phyloP scores from a whole-genome alignment of 148 eudicot genomes.

The Chenopodium berlandieri region DNA sequence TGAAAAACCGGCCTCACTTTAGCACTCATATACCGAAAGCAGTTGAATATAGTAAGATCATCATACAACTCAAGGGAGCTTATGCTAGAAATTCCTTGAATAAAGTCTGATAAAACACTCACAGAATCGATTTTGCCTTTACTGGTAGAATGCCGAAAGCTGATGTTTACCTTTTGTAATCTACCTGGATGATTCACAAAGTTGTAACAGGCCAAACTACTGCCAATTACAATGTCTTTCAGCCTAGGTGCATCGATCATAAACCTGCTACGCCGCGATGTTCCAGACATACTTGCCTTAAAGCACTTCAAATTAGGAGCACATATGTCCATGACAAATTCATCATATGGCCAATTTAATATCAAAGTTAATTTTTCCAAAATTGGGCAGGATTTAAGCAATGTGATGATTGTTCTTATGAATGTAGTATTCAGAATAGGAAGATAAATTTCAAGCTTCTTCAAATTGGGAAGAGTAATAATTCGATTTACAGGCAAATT shows the following conservation, averaged over 20 bases:
- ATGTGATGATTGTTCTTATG: background rate
- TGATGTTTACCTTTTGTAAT: background rate
- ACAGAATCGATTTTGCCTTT: background rate
- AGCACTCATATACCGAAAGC: background rate
- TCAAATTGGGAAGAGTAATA: background rate
- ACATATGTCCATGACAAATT: background rate
- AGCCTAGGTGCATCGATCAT: slow-evolving; percentile 1
- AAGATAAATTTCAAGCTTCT: background rate
- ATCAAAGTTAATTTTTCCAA: background rate
- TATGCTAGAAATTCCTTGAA: background rate
- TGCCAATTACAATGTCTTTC: background rate
- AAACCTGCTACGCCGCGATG: background rate
- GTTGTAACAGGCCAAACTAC: background rate
- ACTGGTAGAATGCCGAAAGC: background rate
- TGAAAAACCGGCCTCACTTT: background rate
- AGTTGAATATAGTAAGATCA: background rate
- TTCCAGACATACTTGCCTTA: background rate
- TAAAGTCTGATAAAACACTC: background rate
- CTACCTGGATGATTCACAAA: background rate
- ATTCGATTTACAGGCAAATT: background rate
- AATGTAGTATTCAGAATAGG: background rate
- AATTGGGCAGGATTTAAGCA: background rate
- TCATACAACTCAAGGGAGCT: background rate
- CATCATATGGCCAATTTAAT: background rate
- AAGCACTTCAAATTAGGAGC: background rate